These are phyloP conservation scores for Aspergillus aculeatinus DNA, from an alignment of 2,329 filamentous ascomycete genomes.

Conservation along the genomic window DNA sequence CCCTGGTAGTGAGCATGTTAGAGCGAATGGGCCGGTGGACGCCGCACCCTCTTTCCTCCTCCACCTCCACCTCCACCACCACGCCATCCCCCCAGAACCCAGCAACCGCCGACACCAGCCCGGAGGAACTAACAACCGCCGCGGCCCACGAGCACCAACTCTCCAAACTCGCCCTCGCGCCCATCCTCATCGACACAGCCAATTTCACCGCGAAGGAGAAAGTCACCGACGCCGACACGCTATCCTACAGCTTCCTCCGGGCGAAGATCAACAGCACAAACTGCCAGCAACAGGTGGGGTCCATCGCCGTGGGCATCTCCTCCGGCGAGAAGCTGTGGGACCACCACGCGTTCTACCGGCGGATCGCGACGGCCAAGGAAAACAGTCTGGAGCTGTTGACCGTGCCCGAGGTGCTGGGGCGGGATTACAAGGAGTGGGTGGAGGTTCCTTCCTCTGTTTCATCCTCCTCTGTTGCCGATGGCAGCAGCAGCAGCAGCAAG, in stretches of 20 bases:
- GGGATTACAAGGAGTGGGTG: constrained; percentile 65
- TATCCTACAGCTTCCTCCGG: constrained; percentile 53
- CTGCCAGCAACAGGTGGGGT: constrained; percentile 3
- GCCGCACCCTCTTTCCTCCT: constrained; percentile 12
- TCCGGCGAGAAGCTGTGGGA: constrained; percentile 37
- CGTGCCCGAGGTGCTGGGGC: constrained; percentile 57
- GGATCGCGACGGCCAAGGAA: constrained; percentile 55
- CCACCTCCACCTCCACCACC: neutral
- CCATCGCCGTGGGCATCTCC: neutral
- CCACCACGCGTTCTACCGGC: constrained; percentile 50
- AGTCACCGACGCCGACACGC: constrained; percentile 50
- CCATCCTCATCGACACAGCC: constrained; percentile 47
- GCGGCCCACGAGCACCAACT: constrained; percentile 26
- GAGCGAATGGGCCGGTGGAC: constrained; percentile 48
- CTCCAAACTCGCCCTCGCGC: constrained; percentile 41
- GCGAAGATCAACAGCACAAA: constrained; percentile 42
- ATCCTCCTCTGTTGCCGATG: neutral
- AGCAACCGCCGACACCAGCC: too few relatives aligned
- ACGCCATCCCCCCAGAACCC: constrained; percentile 15
- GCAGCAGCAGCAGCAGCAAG: neutral
- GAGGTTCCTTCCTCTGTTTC: constrained; percentile 30
- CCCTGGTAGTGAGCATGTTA: constrained; percentile 54
- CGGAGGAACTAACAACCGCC: constrained; percentile 21
- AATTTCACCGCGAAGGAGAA: constrained; percentile 47
- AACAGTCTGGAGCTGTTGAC: constrained; percentile 54